Percentiles rank a stretch among this genome's conserved stretches.
Evolutionary conservation across 495 filamentous ascomycete genomes (phyloP).

Genomic region (Amphirosellinia nigrospora): DNA sequence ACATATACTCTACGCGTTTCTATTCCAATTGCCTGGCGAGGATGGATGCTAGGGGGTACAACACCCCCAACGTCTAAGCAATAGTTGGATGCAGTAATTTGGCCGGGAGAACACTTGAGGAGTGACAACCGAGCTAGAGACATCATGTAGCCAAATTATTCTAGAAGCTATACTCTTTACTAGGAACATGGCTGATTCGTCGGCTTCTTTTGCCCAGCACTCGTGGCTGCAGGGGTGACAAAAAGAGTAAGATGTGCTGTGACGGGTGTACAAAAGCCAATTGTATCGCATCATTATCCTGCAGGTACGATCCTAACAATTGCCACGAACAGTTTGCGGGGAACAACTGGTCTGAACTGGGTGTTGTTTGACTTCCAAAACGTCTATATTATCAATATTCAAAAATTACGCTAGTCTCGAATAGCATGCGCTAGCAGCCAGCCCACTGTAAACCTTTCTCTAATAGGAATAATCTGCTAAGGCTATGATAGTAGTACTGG

Average conservation of each 20-base stretch:
- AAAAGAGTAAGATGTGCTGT: slow-evolving; percentile 12
- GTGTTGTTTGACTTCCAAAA: background rate
- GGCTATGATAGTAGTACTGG: background rate
- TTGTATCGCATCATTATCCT: background rate
- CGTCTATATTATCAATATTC: background rate
- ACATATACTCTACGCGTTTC: background rate
- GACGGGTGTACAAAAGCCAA: background rate
- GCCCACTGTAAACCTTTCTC: background rate
- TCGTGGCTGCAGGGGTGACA: slow-evolving; percentile 7
- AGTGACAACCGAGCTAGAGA: background rate
- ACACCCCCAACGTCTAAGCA: background rate
- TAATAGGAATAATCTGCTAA: background rate
- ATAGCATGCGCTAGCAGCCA: background rate
- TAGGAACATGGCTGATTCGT: background rate
- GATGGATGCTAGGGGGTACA: too few species aligned
- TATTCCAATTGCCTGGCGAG: background rate
- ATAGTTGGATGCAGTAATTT: background rate
- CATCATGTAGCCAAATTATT: background rate
- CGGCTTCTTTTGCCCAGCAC: background rate
- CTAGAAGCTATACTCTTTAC: background rate
- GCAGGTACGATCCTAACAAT: background rate
- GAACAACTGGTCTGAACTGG: background rate
- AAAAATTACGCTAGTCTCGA: background rate
- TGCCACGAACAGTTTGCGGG: background rate
- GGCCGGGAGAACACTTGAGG: too few species aligned